phyloP scores from a whole-genome alignment of 1,284 basidiomycete species.

The Trichosporon coremiiforme region DNA sequence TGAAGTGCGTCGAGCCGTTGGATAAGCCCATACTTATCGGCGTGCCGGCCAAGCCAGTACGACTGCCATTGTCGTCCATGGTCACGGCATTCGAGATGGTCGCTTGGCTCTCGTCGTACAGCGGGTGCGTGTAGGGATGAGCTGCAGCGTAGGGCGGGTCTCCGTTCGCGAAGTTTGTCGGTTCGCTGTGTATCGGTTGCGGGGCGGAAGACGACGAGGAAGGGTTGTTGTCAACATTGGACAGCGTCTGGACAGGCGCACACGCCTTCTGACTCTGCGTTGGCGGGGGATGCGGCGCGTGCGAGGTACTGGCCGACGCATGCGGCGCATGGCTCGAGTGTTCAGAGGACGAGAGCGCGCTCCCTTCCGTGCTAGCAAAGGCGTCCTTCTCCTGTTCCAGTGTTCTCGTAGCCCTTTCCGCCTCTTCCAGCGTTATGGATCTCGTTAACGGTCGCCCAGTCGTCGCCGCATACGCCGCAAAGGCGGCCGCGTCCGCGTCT shows the following conservation, averaged over 20 bases:
- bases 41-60: neutral
- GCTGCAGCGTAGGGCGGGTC: too few species aligned
- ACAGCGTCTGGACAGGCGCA: neutral
- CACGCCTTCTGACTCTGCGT: neutral
- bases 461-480: neutral
- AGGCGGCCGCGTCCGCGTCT: neutral
- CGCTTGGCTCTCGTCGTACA: neutral
- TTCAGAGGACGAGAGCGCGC: neutral
- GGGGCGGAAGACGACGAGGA: neutral
- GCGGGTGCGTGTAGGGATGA: neutral
- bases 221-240: neutral
- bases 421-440: neutral
- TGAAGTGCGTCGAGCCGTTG: too few species aligned
- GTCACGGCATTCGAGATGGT: neutral
- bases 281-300: neutral
- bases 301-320: neutral
- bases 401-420: neutral
- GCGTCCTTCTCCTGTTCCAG: slow-evolving; percentile 14
- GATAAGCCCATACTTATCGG: neutral
- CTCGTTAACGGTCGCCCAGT: neutral
- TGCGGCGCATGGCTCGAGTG: neutral
- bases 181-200: neutral
- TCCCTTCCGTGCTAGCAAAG: neutral
- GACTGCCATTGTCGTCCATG: neutral
- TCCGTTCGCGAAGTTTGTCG: too few species aligned